phyloP scores from a whole-genome alignment of 345 rosid species.

The Psidium friedrichsthalianum region DNA sequence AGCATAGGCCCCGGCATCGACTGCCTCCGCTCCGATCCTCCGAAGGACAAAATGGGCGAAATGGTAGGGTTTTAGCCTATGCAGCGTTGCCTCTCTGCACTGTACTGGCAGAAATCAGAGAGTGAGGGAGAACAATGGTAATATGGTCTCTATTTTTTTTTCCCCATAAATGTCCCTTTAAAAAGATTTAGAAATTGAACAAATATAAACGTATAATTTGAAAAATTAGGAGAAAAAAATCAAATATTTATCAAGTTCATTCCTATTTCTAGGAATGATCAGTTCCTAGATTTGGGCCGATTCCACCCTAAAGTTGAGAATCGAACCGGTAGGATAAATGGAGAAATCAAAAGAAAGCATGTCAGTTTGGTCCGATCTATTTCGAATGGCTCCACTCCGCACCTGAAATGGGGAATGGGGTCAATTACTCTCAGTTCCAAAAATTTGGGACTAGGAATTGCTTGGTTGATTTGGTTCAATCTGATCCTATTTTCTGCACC shows the following conservation, averaged over 20 bases:
- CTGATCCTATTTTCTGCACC: too few species aligned
- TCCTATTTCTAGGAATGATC: background rate
- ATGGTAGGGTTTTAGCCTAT: background rate
- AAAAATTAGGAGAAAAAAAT: background rate
- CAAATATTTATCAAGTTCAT: background rate
- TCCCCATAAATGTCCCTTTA: background rate
- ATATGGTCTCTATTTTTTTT: accelerated
- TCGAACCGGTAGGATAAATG: too few species aligned
- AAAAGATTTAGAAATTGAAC: background rate
- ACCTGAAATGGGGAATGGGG: too few species aligned
- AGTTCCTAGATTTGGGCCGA: too few species aligned
- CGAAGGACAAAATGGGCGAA: background rate
- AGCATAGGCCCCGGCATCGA: slow-evolving; percentile 33
- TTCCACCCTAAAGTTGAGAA: too few species aligned
- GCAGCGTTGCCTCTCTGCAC: background rate
- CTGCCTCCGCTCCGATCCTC: background rate
- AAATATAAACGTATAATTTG: background rate
- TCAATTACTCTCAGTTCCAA: too few species aligned
- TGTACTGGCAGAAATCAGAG: background rate
- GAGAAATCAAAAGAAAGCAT: too few species aligned
- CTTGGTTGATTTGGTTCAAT: too few species aligned
- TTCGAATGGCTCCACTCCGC: too few species aligned
- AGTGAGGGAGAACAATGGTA: background rate
- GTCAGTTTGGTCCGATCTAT: too few species aligned
- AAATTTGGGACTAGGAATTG: too few species aligned